phyloP scores from a whole-genome alignment of 306 rosid species.

The Ziziphus jujuba region DNA sequence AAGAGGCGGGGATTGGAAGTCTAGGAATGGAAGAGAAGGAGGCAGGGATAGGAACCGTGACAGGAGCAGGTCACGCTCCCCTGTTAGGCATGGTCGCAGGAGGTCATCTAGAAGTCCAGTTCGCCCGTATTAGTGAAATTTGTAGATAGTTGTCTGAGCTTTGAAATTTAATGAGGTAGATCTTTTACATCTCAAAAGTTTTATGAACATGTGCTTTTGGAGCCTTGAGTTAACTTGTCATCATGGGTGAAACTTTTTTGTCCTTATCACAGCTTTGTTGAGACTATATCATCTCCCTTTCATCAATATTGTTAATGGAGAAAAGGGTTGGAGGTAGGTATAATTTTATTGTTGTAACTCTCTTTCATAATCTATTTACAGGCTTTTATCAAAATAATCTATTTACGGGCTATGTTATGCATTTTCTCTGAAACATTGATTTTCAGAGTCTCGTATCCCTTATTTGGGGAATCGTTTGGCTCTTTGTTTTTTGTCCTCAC shows the following conservation, averaged over 20 bases:
- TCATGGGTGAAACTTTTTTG: constrained; percentile 70
- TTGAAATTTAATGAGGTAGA: constrained; percentile 89
- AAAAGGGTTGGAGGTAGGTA: constrained; percentile 96
- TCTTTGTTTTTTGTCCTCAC: constrained; percentile 31
- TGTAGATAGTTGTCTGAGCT: constrained; percentile 77
- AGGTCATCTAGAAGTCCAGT: constrained; percentile 80
- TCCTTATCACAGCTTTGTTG: constrained; percentile 85
- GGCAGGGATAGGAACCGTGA: constrained; percentile 74
- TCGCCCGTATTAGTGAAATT: constrained; percentile 60
- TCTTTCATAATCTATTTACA: constrained; percentile 33
- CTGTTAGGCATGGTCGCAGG: constrained; percentile 63
- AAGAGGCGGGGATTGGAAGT: constrained; percentile 71
- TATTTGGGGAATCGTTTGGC: constrained; percentile 43
- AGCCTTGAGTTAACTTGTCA: constrained; percentile 56
- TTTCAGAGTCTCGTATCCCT: constrained; percentile 37
- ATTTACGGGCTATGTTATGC: constrained; percentile 28
- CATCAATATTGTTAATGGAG: constrained; percentile 76
- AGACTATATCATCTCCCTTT: constrained; percentile 79
- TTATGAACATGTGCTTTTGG: constrained; percentile 62
- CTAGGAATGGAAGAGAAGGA: constrained; percentile 81
- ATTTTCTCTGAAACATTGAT: constrained; percentile 44
- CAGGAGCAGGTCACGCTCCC: constrained; percentile 91
- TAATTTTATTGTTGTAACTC: constrained; percentile 49
- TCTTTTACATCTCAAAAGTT: constrained; percentile 66
- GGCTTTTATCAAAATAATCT: constrained; percentile 36